Base-by-base conservation (phyloP, 2,329 filamentous ascomycete species). In the Curvularia sp. region DNA sequence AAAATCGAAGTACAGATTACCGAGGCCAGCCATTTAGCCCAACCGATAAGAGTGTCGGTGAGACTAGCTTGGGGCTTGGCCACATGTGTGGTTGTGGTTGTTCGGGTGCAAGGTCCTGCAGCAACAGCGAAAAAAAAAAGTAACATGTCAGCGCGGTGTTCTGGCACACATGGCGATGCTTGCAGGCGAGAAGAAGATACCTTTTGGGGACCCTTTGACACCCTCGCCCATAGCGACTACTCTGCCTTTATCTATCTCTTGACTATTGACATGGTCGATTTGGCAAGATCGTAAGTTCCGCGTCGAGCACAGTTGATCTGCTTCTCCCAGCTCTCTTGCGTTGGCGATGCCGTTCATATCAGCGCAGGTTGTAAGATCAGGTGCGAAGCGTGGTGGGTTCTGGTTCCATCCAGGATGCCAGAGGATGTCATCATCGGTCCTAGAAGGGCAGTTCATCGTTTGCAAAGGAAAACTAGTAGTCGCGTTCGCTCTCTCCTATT, bases 371-470 rank as follows among this genome's bases (percentile, higher is more conserved):
- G 70, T 74, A 25, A 72, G 58, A 57, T 73, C 71, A n/a, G 70
- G 65, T 21, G 70, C 69, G 55, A 73, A 70, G 41, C 54, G 60
- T 32, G 70, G 71, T 25, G 71, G 70, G 32, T 61, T 72, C 46
- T 74, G 70, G 34, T 74, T 74, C 69, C 69, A 74, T 53, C 59
- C 68, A 5, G 70, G 70, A 43, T 71, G 64, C 27, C 67, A 57
- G 18, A 70, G 54, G 36, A 68, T 39, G 34, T 71, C 65, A 5
- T 73, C 68, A 51, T 73, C 66, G 27, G 59, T 72, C 39, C 64
- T 70, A 23, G 71, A 73, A 23, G 71, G 71, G 53, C 70, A 73
- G 39, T 73, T 74, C 71, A 74, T 74, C 38, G 51, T 56, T 45
- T 25, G 18, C 19, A 25, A 48, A 43, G 61, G 21, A 27, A 43